Evolutionary conservation across 306 rosid species (phyloP).

Genomic region (Pterocarpus macrocarpus): DNA sequence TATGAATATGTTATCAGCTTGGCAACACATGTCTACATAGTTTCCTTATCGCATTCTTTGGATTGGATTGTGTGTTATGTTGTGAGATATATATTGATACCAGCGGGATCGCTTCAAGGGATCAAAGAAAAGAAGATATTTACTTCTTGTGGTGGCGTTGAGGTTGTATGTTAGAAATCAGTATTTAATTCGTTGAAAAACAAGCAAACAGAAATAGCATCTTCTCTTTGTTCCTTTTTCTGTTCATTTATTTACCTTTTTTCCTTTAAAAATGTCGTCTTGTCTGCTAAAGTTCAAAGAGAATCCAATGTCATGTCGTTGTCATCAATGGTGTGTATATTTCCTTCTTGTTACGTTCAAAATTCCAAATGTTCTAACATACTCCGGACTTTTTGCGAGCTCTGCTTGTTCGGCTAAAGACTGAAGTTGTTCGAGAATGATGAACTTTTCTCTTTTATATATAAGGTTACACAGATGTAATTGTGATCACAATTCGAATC

Average conservation of each 20-base stretch:
- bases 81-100: slow-evolving; percentile 31
- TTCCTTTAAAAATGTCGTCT: slow-evolving; percentile 3
- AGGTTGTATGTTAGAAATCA: slow-evolving; percentile 19
- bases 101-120: neutral
- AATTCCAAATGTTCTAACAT: slow-evolving; percentile 31
- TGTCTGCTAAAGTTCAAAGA: slow-evolving; percentile 30
- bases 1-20: slow-evolving; percentile 34
- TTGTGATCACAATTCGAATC: neutral
- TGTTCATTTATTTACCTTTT: neutral
- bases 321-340: slow-evolving; percentile 23
- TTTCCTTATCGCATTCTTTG: slow-evolving; percentile 38
- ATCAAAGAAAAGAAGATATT: slow-evolving; percentile 21
- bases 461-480: neutral
- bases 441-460: neutral
- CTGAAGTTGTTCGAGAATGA: neutral
- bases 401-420: neutral
- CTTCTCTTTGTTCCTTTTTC: slow-evolving; percentile 8
- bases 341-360: slow-evolving; percentile 2
- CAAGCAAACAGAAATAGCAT: slow-evolving; percentile 16
- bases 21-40: slow-evolving; percentile 30
- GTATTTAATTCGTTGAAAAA: slow-evolving; percentile 29
- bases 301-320: slow-evolving; percentile 43
- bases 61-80: slow-evolving; percentile 47
- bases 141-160: slow-evolving; percentile 22
- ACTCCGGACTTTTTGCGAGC: neutral